phyloP scores from a whole-genome alignment of 495 filamentous ascomycete species.

The Aspergillus nanangensis region DNA sequence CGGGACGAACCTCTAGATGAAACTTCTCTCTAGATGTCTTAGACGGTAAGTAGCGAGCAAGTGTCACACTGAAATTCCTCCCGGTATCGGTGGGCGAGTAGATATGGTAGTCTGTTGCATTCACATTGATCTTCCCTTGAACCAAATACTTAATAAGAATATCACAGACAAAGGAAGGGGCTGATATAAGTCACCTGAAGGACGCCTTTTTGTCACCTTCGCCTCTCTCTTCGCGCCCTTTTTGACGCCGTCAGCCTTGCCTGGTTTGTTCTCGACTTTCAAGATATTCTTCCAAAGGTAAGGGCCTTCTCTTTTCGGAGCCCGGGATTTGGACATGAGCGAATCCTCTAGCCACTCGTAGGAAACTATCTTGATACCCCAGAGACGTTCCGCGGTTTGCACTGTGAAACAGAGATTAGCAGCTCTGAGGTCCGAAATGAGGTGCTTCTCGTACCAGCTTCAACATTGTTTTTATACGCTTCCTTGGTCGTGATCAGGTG shows the following conservation, averaged over 20 bases:
- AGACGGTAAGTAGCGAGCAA: conserved; percentile 12
- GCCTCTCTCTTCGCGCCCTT: conserved; percentile 14
- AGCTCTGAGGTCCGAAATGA: neutral
- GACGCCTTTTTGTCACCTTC: conserved; percentile 18
- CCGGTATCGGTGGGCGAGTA: conserved; percentile 13
- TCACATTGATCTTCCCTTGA: too few species aligned
- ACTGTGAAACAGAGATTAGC: conserved; percentile 26
- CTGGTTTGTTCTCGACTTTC: conserved; percentile 20
- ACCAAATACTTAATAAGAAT: too few species aligned
- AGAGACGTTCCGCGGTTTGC: conserved; percentile 29
- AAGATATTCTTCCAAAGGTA: conserved; percentile 44
- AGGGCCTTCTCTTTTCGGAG: conserved; percentile 30
- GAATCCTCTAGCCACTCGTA: conserved; percentile 62
- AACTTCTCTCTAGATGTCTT: conserved; percentile 21
- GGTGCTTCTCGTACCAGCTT: conserved; percentile 34
- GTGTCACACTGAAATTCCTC: conserved; percentile 13
- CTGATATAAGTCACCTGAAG: conserved; percentile 1
- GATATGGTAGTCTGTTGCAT: conserved; percentile 20
- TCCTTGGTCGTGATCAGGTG: conserved; percentile 56
- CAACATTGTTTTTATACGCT: conserved; percentile 40
- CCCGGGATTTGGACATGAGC: conserved; percentile 22
- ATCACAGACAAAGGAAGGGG: too few species aligned
- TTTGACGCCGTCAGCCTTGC: conserved; percentile 13
- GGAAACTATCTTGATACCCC: conserved; percentile 48
- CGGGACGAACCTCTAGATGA: conserved; percentile 14